phyloP scores from a whole-genome alignment of 129 eudicot genomes.

The Artemisia argyi region DNA sequence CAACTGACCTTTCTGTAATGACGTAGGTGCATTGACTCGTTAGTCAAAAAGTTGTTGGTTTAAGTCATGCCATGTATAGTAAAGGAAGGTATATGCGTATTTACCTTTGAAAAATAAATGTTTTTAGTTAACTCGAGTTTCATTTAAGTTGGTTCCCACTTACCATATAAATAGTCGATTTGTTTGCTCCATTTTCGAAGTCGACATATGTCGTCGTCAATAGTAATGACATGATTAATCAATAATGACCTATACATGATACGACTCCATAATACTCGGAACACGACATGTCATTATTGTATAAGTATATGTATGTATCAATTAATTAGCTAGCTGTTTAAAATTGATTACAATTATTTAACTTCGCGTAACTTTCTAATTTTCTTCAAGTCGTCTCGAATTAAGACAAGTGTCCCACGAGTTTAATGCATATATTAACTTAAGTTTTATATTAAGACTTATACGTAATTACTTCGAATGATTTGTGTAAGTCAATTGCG shows the following conservation, averaged over 20 bases:
- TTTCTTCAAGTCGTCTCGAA: background rate
- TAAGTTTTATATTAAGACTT: background rate
- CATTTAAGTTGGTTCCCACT: no score
- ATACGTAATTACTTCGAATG: background rate
- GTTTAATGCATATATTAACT: background rate
- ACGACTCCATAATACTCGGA: background rate
- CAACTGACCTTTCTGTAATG: no score
- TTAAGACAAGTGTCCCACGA: conserved; percentile 5
- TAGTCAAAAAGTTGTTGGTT: no score
- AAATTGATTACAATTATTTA: background rate
- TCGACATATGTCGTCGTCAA: conserved; percentile 8
- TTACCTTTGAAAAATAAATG: no score
- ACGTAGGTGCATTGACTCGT: no score
- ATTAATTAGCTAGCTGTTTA: background rate
- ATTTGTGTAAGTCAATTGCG: background rate
- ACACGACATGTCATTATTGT: conserved; percentile 7
- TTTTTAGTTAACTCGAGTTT: no score
- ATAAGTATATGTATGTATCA: background rate
- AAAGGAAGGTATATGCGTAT: no score
- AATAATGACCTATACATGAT: background rate
- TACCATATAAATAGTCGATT: background rate
- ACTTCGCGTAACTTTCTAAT: background rate
- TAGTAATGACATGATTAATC: background rate
- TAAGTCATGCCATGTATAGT: no score
- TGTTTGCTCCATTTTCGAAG: background rate